Evolutionary conservation across 1,284 basidiomycete genomes (phyloP).

Genomic region (Ustilago lituana): DNA sequence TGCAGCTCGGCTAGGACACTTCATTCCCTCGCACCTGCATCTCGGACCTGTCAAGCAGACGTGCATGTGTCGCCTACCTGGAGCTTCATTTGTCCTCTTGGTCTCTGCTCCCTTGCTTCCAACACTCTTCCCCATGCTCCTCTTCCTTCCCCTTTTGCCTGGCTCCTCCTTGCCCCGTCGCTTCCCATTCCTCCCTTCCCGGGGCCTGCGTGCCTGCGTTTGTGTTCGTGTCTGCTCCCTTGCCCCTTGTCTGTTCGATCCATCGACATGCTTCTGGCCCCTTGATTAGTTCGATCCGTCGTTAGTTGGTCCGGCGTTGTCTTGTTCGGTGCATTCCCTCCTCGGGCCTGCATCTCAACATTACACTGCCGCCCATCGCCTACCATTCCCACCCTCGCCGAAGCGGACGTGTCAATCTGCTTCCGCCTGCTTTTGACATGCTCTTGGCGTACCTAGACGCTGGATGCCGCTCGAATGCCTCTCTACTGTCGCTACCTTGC

Average conservation of each 20-base stretch:
- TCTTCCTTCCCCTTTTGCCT: not conserved
- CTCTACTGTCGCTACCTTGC: not conserved
- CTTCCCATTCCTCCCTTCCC: conserved; percentile 3
- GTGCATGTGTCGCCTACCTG: conserved; percentile 37
- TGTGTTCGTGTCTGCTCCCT: too few relatives aligned
- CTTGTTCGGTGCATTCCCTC: conserved; percentile 4
- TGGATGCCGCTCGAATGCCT: conserved; percentile 28
- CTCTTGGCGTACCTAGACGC: conserved; percentile 11
- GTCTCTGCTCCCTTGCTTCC: conserved; percentile 17
- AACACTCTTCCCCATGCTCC: not conserved
- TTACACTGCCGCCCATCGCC: conserved; percentile 1
- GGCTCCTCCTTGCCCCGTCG: not conserved
- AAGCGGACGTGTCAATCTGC: conserved; percentile 16
- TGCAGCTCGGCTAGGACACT: conserved; percentile 38
- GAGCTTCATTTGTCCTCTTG: conserved; percentile 1
- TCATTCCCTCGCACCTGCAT: conserved; percentile 47
- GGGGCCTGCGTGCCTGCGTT: conserved; percentile 2
- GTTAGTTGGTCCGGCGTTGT: conserved; percentile 27
- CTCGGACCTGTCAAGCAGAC: conserved; percentile 53
- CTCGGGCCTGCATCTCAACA: conserved; percentile 4
- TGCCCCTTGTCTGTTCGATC: conserved; percentile 1
- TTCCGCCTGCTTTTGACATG: conserved; percentile 3
- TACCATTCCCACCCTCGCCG: conserved; percentile 29
- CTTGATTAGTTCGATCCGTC: conserved; percentile 1
- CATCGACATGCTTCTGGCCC: conserved; percentile 1